Percentiles rank a stretch among this genome's conserved stretches.
Evolutionary conservation across 768 basidiomycete genomes (phyloP).

Genomic region (Tulasnella sp.): DNA sequence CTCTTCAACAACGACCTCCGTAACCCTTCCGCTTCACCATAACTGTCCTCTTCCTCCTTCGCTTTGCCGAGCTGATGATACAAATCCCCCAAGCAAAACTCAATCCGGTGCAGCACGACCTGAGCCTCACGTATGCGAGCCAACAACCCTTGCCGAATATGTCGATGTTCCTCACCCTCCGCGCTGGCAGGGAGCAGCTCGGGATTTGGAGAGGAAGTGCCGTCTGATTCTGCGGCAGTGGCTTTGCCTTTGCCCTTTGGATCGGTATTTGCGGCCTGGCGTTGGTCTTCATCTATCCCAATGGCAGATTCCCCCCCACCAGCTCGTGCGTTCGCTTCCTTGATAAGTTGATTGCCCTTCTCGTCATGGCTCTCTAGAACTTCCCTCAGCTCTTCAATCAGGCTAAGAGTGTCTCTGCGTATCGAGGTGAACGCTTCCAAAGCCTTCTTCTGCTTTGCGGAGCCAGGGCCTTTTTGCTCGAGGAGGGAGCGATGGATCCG

Average conservation of each 20-base stretch:
- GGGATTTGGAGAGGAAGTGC: constrained; percentile 11
- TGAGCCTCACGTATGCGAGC: constrained; percentile 68
- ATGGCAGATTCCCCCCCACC: background rate
- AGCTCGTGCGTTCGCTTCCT: constrained; percentile 47
- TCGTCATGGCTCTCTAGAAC: constrained; percentile 57
- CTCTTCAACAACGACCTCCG: constrained; percentile 67
- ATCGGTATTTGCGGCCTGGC: constrained; percentile 27
- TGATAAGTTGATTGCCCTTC: constrained; percentile 57
- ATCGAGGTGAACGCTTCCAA: constrained; percentile 59
- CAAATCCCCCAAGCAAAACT: constrained; percentile 81
- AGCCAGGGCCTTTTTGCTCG: constrained; percentile 56
- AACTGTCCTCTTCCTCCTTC: constrained; percentile 64
- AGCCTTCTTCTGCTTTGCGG: constrained; percentile 56
- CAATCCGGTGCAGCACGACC: constrained; percentile 69
- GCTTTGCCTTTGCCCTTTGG: constrained; percentile 55
- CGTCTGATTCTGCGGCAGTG: constrained; percentile 43
- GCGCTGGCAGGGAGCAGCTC: constrained; percentile 27
- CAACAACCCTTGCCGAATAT: constrained; percentile 57
- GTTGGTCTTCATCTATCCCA: constrained; percentile 8
- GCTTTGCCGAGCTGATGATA: constrained; percentile 68
- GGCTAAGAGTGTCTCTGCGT: constrained; percentile 57
- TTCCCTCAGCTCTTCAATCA: constrained; percentile 60
- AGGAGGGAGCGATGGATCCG: constrained; percentile 65
- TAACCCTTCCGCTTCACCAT: constrained; percentile 68
- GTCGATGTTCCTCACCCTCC: constrained; percentile 57